Conservation (phyloP, 139 green algal genomes). For the Chlorella sp. region DNA sequence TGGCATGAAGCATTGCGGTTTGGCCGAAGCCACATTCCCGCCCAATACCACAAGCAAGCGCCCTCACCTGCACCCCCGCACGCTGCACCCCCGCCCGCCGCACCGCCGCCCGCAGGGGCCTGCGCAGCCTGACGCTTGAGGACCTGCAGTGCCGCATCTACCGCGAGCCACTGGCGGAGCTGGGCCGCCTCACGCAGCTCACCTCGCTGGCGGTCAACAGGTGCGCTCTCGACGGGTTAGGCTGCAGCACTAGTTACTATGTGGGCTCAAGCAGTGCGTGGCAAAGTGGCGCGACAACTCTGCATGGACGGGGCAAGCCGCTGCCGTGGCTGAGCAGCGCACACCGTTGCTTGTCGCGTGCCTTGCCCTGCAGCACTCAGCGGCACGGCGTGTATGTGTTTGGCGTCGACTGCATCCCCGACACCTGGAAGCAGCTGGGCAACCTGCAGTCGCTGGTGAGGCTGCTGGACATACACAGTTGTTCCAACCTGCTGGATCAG, state of each 20-base stretch:
- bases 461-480: no score
- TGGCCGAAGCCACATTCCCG: no score
- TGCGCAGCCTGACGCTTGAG: constrained; percentile 56
- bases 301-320: background rate
- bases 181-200: constrained; percentile 53
- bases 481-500: no score
- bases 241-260: no score
- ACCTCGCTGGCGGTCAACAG: background rate
- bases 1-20: no score
- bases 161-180: constrained; percentile 32
- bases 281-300: background rate
- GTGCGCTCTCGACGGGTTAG: background rate
- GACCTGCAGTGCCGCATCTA: constrained; percentile 56
- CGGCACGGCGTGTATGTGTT: constrained; percentile 42
- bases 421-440: constrained; percentile 34
- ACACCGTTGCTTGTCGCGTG: no score
- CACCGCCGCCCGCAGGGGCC: background rate
- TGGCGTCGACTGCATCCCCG: constrained; percentile 56
- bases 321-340: background rate
- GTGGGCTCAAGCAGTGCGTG: constrained; percentile 25
- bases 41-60: background rate
- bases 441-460: constrained; percentile 23
- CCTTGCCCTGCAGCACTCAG: constrained; percentile 36
- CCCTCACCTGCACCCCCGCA: background rate
- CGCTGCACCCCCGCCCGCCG: no score